Evolutionary conservation across 331 rosid species (phyloP).

Genomic region (Quercus tomentella): DNA sequence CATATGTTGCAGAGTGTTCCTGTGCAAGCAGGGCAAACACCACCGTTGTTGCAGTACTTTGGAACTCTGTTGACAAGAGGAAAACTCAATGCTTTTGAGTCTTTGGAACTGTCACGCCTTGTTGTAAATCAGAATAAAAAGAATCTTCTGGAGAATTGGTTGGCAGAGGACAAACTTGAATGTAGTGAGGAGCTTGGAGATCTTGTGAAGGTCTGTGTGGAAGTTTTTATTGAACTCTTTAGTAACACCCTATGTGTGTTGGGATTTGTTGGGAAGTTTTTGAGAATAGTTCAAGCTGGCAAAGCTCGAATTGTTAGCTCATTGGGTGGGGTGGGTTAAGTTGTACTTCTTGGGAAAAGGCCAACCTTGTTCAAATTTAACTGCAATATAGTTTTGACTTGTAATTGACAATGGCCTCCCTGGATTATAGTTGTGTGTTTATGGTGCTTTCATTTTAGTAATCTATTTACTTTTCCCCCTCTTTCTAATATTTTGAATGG

Average conservation of each 20-base stretch:
- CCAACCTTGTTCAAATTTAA: not conserved
- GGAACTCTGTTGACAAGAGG: slow-evolving; percentile 81
- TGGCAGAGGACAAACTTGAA: slow-evolving; percentile 93
- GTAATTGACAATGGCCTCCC: not conserved
- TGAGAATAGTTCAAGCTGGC: not conserved
- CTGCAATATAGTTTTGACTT: not conserved
- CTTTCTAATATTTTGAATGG: no score
- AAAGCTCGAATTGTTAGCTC: not conserved
- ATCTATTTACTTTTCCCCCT: not conserved
- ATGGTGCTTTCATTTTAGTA: not conserved
- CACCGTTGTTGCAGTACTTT: slow-evolving; percentile 87
- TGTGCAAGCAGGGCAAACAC: slow-evolving; percentile 94
- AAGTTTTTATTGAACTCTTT: not conserved
- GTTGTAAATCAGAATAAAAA: slow-evolving; percentile 92
- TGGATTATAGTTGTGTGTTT: not conserved
- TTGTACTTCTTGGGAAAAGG: not conserved
- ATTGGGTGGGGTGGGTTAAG: not conserved
- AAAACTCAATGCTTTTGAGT: slow-evolving; percentile 87
- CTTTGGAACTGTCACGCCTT: slow-evolving; percentile 77
- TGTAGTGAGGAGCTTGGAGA: slow-evolving; percentile 93
- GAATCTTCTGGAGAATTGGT: slow-evolving; percentile 85
- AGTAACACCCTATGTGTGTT: not conserved
- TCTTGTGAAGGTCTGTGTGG: slow-evolving; percentile 73
- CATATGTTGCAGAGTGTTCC: slow-evolving; percentile 69
- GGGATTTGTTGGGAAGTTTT: not conserved